Evolutionary conservation across 2,329 filamentous ascomycete genomes (phyloP).

Genomic region (Parafenestella ontariensis): DNA sequence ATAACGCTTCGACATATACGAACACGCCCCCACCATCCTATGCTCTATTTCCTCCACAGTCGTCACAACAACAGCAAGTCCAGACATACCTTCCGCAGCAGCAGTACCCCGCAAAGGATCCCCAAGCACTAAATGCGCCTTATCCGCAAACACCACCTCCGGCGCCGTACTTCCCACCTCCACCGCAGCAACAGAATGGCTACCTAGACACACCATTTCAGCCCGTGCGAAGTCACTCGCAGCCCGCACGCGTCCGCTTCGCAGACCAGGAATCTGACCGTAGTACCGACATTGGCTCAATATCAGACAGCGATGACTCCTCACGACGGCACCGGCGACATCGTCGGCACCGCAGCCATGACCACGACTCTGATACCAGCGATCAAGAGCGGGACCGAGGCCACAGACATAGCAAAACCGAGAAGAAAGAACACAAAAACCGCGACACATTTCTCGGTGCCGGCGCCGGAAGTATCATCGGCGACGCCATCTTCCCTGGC

Average conservation of each 20-base stretch:
- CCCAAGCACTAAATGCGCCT: slow-evolving; percentile 10
- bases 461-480: slow-evolving; percentile 53
- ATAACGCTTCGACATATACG: slow-evolving; percentile 14
- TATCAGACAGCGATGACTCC: slow-evolving; percentile 27
- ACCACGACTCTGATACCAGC: slow-evolving; percentile 15
- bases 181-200: slow-evolving; percentile 20
- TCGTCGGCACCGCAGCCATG: slow-evolving; percentile 16
- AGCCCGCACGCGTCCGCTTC: slow-evolving; percentile 43
- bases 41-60: slow-evolving; percentile 29
- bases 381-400: slow-evolving; percentile 3
- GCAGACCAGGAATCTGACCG: slow-evolving; percentile 31
- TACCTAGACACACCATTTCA: slow-evolving; percentile 38
- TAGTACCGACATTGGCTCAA: slow-evolving; percentile 23
- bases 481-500: slow-evolving; percentile 55
- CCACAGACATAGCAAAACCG: slow-evolving; percentile 16
- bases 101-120: background rate
- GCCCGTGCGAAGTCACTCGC: slow-evolving; percentile 37
- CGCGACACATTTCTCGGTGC: slow-evolving; percentile 55
- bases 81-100: slow-evolving; percentile 26
- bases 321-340: slow-evolving; percentile 19
- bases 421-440: slow-evolving; percentile 29
- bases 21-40: slow-evolving; percentile 29
- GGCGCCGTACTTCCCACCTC: slow-evolving; percentile 17
- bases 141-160: slow-evolving; percentile 31
- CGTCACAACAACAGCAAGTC: slow-evolving; percentile 24